Conservation (phyloP, 768 basidiomycete species). For the Collybia sp. region DNA sequence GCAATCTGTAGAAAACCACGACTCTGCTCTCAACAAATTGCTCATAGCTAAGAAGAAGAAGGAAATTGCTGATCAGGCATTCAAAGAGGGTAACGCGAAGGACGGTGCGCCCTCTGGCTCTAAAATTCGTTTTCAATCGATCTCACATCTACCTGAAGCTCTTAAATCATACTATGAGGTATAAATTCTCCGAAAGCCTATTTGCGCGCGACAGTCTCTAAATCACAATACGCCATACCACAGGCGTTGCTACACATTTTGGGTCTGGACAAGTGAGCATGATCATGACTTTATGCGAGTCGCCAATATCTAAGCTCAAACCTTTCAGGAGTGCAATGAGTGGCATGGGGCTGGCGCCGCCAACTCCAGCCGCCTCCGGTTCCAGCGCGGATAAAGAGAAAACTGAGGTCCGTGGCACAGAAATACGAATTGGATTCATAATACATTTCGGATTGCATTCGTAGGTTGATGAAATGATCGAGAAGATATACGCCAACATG, state of each 20-base stretch:
- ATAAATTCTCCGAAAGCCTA: conserved; percentile 1
- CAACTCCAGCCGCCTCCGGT: conserved; percentile 20
- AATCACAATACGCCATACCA: conserved; percentile 6
- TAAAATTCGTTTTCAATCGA: neutral
- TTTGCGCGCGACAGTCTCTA: neutral
- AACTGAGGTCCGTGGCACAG: conserved; percentile 50
- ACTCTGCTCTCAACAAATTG: conserved; percentile 34
- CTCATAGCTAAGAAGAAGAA: conserved; percentile 63
- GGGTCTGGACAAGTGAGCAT: conserved; percentile 71
- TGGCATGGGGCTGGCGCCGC: conserved; percentile 39
- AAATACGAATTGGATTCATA: neutral
- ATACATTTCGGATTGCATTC: conserved; percentile 1
- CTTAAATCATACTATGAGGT: conserved; percentile 73
- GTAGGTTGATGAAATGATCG: conserved; percentile 70
- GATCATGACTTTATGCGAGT: neutral
- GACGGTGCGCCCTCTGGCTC: conserved; percentile 40
- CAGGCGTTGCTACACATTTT: conserved; percentile 70
- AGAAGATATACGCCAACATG: conserved; percentile 85
- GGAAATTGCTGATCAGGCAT: conserved; percentile 60
- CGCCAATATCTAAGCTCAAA: neutral
- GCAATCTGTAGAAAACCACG: too few relatives aligned
- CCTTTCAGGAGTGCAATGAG: conserved; percentile 50
- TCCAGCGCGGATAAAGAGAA: conserved; percentile 42
- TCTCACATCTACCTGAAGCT: conserved; percentile 34
- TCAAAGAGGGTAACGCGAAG: conserved; percentile 59